A percentile compares a stretch with the other conserved stretches of the same genome.
phyloP scores from a whole-genome alignment of 148 eudicot genomes.

The Amaranthus hypochondriacus region DNA sequence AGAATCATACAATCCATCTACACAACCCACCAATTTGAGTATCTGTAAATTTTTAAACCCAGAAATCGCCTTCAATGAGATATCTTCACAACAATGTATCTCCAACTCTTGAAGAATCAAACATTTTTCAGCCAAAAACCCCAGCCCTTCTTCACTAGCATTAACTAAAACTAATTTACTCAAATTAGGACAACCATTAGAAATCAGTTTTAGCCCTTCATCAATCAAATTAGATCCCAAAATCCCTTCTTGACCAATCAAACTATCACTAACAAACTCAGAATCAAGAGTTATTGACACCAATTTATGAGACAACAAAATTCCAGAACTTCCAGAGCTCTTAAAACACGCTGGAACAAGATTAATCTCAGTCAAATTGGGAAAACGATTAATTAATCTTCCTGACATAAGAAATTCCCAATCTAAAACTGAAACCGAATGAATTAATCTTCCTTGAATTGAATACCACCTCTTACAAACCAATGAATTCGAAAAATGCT shows the following conservation, averaged over 20 bases:
- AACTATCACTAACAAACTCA: constrained; percentile 28
- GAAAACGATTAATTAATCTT: constrained; percentile 50
- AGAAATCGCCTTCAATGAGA: constrained; percentile 42
- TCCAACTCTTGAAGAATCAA: constrained; percentile 71
- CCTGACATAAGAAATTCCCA: constrained; percentile 86
- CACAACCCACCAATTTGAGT: constrained; percentile 54
- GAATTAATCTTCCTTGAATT: constrained; percentile 48
- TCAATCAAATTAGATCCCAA: constrained; percentile 41
- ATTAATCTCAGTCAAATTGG: constrained; percentile 50
- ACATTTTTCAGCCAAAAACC: constrained; percentile 52
- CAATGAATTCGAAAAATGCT: constrained; percentile 41
- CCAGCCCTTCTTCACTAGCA: constrained; percentile 53
- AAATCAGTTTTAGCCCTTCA: constrained; percentile 36
- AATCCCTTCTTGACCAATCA: constrained; percentile 37
- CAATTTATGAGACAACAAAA: constrained; percentile 45
- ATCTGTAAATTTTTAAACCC: constrained; percentile 78
- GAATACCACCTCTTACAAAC: constrained; percentile 70
- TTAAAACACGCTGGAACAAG: constrained; percentile 49
- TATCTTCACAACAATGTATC: constrained; percentile 60
- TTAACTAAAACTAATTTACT: constrained; percentile 49
- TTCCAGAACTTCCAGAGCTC: constrained; percentile 44
- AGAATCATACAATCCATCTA: constrained; percentile 62
- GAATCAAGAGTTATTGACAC: constrained; percentile 48
- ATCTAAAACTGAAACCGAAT: constrained; percentile 42
- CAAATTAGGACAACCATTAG: constrained; percentile 67